These are phyloP conservation scores for Handroanthus guayacan DNA, from an alignment of 257 asterid species.

Conservation along the genomic window DNA sequence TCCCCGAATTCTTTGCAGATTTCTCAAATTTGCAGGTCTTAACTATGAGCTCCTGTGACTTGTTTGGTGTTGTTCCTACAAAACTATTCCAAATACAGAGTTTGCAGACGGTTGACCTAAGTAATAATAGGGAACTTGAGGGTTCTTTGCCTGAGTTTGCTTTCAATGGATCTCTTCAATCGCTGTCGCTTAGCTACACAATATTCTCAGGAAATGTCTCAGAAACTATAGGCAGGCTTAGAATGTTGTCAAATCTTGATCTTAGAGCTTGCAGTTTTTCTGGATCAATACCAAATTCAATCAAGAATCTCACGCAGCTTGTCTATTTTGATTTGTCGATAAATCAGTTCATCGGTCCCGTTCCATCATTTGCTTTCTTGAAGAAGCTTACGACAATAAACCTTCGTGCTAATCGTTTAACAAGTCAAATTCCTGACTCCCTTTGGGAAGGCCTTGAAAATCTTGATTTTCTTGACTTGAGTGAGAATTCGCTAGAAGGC, in stretches of 20 bases:
- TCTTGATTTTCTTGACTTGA: slow-evolving; percentile 46
- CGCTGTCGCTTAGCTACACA: slow-evolving; percentile 26
- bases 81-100: slow-evolving; percentile 53
- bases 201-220: slow-evolving; percentile 57
- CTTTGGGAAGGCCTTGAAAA: slow-evolving; percentile 52
- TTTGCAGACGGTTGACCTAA: slow-evolving; percentile 47
- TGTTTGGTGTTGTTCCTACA: slow-evolving; percentile 51
- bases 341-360: slow-evolving; percentile 50
- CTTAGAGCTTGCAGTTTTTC: slow-evolving; percentile 50
- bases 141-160: slow-evolving; percentile 39
- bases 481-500: slow-evolving; percentile 52
- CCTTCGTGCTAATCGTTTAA: slow-evolving; percentile 42
- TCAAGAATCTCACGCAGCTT: slow-evolving; percentile 52
- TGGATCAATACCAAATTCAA: slow-evolving; percentile 58
- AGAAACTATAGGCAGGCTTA: slow-evolving; percentile 53
- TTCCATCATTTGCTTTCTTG: slow-evolving; percentile 56
- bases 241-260: slow-evolving; percentile 46
- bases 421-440: slow-evolving; percentile 45
- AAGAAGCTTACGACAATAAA: slow-evolving; percentile 42
- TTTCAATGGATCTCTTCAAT: no score
- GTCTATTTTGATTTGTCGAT: slow-evolving; percentile 41
- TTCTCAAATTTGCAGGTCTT: slow-evolving; percentile 47
- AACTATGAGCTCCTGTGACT: slow-evolving; percentile 42
- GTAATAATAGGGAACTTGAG: slow-evolving; percentile 46
- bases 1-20: slow-evolving; percentile 51